A percentile compares a stretch with the other conserved stretches of the same genome.
phyloP scores from a whole-genome alignment of 345 rosid genomes.

The Salix purpurea region DNA sequence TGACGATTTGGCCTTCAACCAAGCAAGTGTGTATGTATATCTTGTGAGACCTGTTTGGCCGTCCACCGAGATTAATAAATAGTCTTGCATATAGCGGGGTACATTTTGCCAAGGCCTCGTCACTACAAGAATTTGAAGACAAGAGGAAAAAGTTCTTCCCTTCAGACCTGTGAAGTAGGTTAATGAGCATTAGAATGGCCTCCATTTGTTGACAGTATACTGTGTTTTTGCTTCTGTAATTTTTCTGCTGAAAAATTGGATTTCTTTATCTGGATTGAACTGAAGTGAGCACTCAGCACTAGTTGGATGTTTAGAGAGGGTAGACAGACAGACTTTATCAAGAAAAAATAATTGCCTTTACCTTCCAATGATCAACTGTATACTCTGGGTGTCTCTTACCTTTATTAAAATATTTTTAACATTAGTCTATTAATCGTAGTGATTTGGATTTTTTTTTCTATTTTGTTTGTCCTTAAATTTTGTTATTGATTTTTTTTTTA shows the following conservation, averaged over 20 bases:
- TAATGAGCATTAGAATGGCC: neutral
- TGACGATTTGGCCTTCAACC: conserved; percentile 8
- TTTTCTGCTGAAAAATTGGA: neutral
- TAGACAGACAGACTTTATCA: neutral
- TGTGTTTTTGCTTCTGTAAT: neutral
- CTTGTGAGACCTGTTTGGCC: conserved; percentile 7
- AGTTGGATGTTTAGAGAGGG: too few species aligned
- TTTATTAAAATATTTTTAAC: too few species aligned
- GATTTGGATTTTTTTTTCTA: too few species aligned
- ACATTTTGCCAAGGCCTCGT: conserved; percentile 1
- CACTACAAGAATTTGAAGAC: neutral
- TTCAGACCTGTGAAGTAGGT: neutral
- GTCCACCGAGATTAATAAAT: neutral
- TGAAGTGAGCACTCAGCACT: neutral
- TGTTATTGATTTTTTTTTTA: too few species aligned
- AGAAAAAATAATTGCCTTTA: neutral
- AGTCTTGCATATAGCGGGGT: neutral
- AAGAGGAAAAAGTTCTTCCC: neutral
- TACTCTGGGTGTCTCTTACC: neutral
- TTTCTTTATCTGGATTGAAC: neutral
- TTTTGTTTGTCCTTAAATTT: too few species aligned
- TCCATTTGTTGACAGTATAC: neutral
- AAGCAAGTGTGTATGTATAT: conserved; percentile 22
- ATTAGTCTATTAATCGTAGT: too few species aligned
- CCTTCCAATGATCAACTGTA: neutral